Base-by-base conservation (phyloP, 2,329 filamentous ascomycete genomes). In the Phialocephala subalpina region DNA sequence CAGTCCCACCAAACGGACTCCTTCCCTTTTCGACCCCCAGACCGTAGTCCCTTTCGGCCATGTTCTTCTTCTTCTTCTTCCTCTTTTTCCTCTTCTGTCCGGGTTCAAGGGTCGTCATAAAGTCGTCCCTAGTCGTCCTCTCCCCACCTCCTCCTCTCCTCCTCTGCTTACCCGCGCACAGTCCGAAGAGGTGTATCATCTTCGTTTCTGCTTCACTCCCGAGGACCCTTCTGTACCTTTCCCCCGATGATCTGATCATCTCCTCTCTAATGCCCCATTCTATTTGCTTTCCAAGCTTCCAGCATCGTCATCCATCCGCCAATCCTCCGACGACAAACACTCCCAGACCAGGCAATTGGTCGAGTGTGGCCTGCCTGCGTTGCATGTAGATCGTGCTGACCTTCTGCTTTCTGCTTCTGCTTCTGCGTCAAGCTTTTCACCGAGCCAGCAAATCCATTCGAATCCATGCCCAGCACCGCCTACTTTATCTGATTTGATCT, bases 131-230 rank as follows among this genome's bases (percentile, higher is more conserved):
- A 12, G 33, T 36, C 20, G 29, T 33, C 29, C 45, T 56, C 35
- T 40, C 49, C 47, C 22, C 42, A 27, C 38, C 55, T 27, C 47
- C 55, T 38, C 12, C 12, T 53, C 33, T 12, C 18, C 14, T 35
- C 25, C 22, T 59, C 56, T 47, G 27, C 29, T 49, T 40, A 22
- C 52, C 62, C 22, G 47, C 47, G 61, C 61, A 57, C 62, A 42
- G 35, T 59, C 57, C 25, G 8, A 18, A 47, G 20, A 25, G 33
- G 49, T 62, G 63, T 65, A 62, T 65, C 58, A 62, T 42, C 27
- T 53, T n/a, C 8, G 63, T 65, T 65, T 65, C 63, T 65, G 7
- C 52, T 58, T 61, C 36, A 25, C 55, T 52, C 25, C 18, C 49
- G 5, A 12, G 18, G 27, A 14, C 49, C 12, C n/a, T 38, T 45